Conservation (phyloP, 306 rosid species). For the Fragaria nilgerrensis region DNA sequence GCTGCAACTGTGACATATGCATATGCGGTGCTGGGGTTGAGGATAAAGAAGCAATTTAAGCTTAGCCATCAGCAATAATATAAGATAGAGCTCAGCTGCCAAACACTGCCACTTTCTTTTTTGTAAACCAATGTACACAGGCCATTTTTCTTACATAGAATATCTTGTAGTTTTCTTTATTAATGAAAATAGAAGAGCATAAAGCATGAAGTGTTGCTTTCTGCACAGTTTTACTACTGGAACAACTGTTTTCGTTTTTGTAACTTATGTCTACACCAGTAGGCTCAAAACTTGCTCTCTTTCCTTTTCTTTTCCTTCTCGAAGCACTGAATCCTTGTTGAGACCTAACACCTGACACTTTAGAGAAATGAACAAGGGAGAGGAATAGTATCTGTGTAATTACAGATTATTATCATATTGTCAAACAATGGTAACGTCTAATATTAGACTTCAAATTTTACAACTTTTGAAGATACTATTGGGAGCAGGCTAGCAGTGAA, state of each 20-base stretch:
- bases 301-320: neutral
- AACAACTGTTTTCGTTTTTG: neutral
- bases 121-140: neutral
- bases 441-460: no score
- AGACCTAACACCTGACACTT: neutral
- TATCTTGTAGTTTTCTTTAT: neutral
- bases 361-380: no score
- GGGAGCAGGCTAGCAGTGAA: no score
- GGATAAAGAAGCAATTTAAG: constrained; percentile 29
- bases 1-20: constrained; percentile 59
- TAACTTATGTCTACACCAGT: neutral
- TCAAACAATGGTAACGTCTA: no score
- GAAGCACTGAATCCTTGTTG: neutral
- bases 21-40: constrained; percentile 47
- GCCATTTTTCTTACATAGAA: neutral
- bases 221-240: neutral
- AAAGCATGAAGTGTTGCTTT: neutral
- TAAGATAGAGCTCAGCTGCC: constrained; percentile 23
- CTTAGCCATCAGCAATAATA: constrained; percentile 16
- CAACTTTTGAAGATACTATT: no score
- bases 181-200: neutral
- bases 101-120: constrained; percentile 21
- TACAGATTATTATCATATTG: no score
- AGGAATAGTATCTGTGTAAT: no score
- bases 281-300: neutral